These are phyloP conservation scores for Spathaspora passalidarum DNA, from an alignment of 805 yeast species.

Conservation along the genomic window DNA sequence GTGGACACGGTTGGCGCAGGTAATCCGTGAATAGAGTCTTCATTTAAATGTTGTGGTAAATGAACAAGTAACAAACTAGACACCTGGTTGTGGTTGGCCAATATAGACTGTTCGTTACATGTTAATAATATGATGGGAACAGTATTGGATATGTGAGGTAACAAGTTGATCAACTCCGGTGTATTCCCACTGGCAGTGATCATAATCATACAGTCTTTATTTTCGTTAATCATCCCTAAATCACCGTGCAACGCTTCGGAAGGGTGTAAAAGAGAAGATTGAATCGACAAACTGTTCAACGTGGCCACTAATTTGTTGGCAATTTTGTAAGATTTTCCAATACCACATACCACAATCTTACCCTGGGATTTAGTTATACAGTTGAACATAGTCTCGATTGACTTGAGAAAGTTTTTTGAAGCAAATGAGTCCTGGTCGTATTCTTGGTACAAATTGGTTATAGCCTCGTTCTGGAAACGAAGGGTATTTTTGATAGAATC, in stretches of 20 bases:
- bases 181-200: constrained; percentile 83
- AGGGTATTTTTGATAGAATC: constrained; percentile 42
- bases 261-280: constrained; percentile 70
- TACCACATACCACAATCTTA: constrained; percentile 74
- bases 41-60: constrained; percentile 55
- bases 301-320: constrained; percentile 81
- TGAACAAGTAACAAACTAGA: constrained; percentile 58
- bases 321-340: constrained; percentile 81
- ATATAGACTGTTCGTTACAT: constrained; percentile 52
- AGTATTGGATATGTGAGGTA: constrained; percentile 53
- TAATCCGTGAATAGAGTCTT: constrained; percentile 65
- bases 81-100: constrained; percentile 51
- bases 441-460: constrained; percentile 42
- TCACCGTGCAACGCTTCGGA: constrained; percentile 91
- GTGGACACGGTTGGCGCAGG: constrained; percentile 89
- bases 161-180: constrained; percentile 61
- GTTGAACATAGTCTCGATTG: constrained; percentile 36
- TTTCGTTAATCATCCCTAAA: constrained; percentile 63
- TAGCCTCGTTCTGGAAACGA: constrained; percentile 46
- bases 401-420: constrained; percentile 39
- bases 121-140: constrained; percentile 63
- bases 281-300: constrained; percentile 72
- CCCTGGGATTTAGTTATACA: constrained; percentile 41
- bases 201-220: constrained; percentile 54
- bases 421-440: constrained; percentile 35